Base-by-base conservation (phyloP, 352 stramenopile genomes). In the Phytopythium vexans region DNA sequence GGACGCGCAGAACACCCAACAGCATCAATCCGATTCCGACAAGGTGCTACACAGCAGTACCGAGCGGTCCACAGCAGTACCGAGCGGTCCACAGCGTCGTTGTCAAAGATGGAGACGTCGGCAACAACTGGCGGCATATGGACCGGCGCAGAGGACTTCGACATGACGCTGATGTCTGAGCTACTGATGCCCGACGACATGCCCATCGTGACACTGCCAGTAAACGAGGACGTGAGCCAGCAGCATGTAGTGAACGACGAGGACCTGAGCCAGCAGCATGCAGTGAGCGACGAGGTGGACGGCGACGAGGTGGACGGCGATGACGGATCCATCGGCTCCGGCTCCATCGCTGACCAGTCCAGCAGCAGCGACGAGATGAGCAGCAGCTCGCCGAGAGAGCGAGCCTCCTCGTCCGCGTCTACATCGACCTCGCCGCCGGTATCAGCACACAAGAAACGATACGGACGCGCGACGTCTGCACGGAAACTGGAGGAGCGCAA, bases 131-230 rank as follows among this genome's bases (percentile, higher is more conserved):
- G 8, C 8, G 41, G 42, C 42, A 36, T 48, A 16, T 14, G 16
- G 31, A 33, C 8, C 44, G 44, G 39, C 32, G 21, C 39, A 12
- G 47, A 43, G 21, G 66, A 79, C 27, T 55, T 74, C 31, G 69
- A 79, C 33, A 52, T 75, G 38, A 69, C 43, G 45, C 79, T 87
- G 40, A 64, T 87, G 14, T 78, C 68, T 1, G 68, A 84, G 34
- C 72, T 84, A 3, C 54, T 87, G 35, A 57, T 71, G 9, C 68
- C 75, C 21, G 71, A 76, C 21, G 58, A 71, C 40, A 63, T n/a
- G n/a, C n/a, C n/a, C n/a, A n/a, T n/a, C n/a, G n/a, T n/a, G n/a
- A n/a, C n/a, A n/a, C n/a, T n/a, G n/a, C n/a, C n/a, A n/a, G n/a
- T n/a, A n/a, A n/a, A n/a, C n/a, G n/a, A n/a, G n/a, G n/a, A n/a